phyloP scores from a whole-genome alignment of 352 stramenopile species.

The Phytophthora podocarpi region DNA sequence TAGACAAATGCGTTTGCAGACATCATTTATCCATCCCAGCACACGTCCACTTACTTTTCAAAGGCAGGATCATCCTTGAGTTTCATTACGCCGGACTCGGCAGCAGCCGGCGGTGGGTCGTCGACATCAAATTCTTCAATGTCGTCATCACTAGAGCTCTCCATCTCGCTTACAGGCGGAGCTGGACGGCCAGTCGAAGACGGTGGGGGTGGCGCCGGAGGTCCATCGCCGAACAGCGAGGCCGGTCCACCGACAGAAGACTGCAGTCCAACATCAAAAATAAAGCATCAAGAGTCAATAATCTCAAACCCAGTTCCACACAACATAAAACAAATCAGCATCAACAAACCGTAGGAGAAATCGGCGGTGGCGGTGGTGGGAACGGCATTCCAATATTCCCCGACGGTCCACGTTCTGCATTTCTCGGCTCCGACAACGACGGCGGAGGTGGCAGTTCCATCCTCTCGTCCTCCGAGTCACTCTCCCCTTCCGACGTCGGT shows the following conservation, averaged over 20 bases:
- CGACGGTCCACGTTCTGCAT: constrained; percentile 25
- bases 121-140: constrained; percentile 51
- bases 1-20: background rate
- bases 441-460: constrained; percentile 36
- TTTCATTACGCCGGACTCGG: constrained; percentile 56
- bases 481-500: constrained; percentile 15
- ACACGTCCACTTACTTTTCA: constrained; percentile 53
- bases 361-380: constrained; percentile 42
- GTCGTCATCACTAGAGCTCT: constrained; percentile 69
- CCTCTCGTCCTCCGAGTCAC: constrained; percentile 34
- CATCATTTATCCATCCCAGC: background rate
- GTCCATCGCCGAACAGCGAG: constrained; percentile 59
- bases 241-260: constrained; percentile 45
- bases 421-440: constrained; percentile 29
- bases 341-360: constrained; percentile 65
- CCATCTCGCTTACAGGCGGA: constrained; percentile 41
- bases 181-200: constrained; percentile 22
- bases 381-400: constrained; percentile 63
- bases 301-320: background rate
- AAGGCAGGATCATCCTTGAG: constrained; percentile 83
- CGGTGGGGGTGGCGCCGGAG: constrained; percentile 42
- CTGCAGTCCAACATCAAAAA: constrained; percentile 46
- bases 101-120: constrained; percentile 19
- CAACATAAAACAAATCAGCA: background rate
- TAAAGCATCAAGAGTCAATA: background rate